Conservation (phyloP, 768 basidiomycete genomes). For the Agaricus subrufescens region DNA sequence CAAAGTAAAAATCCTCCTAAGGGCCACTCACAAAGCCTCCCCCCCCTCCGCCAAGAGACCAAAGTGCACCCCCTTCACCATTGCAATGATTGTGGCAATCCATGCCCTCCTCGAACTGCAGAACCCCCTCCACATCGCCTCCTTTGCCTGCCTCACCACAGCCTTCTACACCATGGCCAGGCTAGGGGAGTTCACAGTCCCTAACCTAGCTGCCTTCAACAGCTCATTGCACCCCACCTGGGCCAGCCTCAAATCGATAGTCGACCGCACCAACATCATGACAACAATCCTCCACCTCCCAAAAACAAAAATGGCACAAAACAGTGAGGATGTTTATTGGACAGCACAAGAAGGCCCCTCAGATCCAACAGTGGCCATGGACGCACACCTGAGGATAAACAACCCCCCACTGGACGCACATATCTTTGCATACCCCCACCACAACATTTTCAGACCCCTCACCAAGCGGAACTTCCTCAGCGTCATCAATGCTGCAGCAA, state of each 20-base stretch:
- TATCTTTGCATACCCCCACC: constrained; percentile 8
- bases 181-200: constrained; percentile 21
- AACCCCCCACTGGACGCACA: constrained; percentile 12
- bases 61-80: constrained; percentile 14
- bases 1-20: constrained; percentile 5
- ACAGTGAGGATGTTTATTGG: constrained; percentile 5
- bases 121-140: constrained; percentile 19
- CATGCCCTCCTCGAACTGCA: constrained; percentile 12
- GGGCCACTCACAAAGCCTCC: constrained; percentile 8
- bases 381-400: constrained; percentile 22
- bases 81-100: constrained; percentile 4
- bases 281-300: constrained; percentile 8
- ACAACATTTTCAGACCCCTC: constrained; percentile 14
- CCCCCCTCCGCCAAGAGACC: constrained; percentile 12
- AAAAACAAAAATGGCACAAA: background rate
- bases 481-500: constrained; percentile 13
- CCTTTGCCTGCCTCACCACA: constrained; percentile 21
- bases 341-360: constrained; percentile 12
- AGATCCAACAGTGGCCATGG: constrained; percentile 16
- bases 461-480: constrained; percentile 20
- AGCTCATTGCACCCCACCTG: constrained; percentile 9
- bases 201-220: constrained; percentile 14
- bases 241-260: constrained; percentile 12
- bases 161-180: constrained; percentile 16
- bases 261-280: background rate